A percentile compares a stretch with the other conserved stretches of the same genome.
phyloP scores from a whole-genome alignment of 2,329 filamentous ascomycete species.

The Arthrobotrys sinensis region DNA sequence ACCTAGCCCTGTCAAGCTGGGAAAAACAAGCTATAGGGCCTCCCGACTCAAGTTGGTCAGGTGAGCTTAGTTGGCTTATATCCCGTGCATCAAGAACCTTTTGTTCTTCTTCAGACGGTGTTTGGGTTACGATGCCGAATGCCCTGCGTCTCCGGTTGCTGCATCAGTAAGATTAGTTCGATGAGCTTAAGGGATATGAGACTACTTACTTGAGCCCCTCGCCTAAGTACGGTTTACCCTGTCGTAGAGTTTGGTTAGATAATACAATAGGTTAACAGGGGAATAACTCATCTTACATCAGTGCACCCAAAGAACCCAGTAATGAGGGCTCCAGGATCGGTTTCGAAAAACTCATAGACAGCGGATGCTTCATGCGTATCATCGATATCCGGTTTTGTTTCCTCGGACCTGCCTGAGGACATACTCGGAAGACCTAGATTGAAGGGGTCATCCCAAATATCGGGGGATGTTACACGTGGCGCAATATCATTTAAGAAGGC shows the following conservation, averaged over 20 bases:
- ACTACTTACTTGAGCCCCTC: constrained; percentile 60
- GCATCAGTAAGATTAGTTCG: constrained; percentile 50
- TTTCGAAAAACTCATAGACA: constrained; percentile 55
- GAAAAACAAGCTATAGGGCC: constrained; percentile 53
- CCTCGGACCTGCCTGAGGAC: constrained; percentile 22
- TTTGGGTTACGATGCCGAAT: constrained; percentile 58
- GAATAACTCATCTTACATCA: constrained; percentile 37
- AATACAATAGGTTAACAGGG: neutral
- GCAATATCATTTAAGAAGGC: constrained; percentile 23
- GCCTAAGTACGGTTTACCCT: constrained; percentile 55
- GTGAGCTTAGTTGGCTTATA: neutral
- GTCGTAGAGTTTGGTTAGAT: constrained; percentile 10
- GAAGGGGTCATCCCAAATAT: constrained; percentile 42
- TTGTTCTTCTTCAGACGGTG: constrained; percentile 43
- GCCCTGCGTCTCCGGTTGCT: constrained; percentile 57
- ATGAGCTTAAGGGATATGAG: neutral
- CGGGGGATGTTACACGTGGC: constrained; percentile 31
- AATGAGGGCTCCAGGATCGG: constrained; percentile 25
- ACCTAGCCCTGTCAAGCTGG: constrained; percentile 51
- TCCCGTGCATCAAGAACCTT: constrained; percentile 26
- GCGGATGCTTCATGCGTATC: constrained; percentile 30
- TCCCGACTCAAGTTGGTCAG: constrained; percentile 46
- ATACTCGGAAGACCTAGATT: constrained; percentile 15
- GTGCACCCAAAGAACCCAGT: constrained; percentile 58
- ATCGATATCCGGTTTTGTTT: constrained; percentile 33